Conservation (phyloP, 495 filamentous ascomycete genomes). For the Aspergillus leporis region DNA sequence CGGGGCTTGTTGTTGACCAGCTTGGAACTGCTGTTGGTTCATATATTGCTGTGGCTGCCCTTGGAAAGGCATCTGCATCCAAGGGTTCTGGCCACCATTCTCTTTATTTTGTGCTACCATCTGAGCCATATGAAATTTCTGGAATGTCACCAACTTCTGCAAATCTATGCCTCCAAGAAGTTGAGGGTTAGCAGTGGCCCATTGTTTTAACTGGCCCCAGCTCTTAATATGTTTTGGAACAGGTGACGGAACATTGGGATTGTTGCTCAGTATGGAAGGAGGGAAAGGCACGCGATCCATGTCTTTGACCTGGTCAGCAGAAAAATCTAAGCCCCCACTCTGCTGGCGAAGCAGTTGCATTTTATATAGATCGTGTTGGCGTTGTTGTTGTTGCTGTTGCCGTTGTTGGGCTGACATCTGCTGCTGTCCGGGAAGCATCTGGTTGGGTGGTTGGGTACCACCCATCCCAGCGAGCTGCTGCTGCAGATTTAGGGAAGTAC, state of each 20-base stretch:
- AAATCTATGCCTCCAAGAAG: slow-evolving; percentile 39
- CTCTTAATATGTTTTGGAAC: slow-evolving; percentile 64
- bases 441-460: slow-evolving; percentile 31
- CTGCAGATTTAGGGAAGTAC: slow-evolving; percentile 34
- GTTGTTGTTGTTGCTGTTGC: slow-evolving; percentile 32
- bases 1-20: slow-evolving; percentile 29
- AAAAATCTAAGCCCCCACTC: slow-evolving; percentile 45
- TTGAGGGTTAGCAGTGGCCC: slow-evolving; percentile 52
- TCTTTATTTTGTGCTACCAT: slow-evolving; percentile 32
- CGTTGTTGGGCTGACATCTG: slow-evolving; percentile 40
- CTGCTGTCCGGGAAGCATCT: slow-evolving; percentile 38
- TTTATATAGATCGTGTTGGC: slow-evolving; percentile 37
- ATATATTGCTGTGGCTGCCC: slow-evolving; percentile 34
- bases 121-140: slow-evolving; percentile 56
- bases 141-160: slow-evolving; percentile 49
- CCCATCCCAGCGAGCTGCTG: slow-evolving; percentile 34
- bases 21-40: slow-evolving; percentile 36
- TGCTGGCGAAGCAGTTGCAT: slow-evolving; percentile 41
- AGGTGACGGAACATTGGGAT: slow-evolving; percentile 33
- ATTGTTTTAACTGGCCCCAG: slow-evolving; percentile 73
- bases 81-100: slow-evolving; percentile 28
- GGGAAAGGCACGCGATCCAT: slow-evolving; percentile 51
- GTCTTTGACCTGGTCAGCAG: slow-evolving; percentile 41
- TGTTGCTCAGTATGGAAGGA: slow-evolving; percentile 36
- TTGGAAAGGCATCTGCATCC: slow-evolving; percentile 28